Conservation (phyloP, 805 yeast species). For the Saturnispora mendoncae region DNA sequence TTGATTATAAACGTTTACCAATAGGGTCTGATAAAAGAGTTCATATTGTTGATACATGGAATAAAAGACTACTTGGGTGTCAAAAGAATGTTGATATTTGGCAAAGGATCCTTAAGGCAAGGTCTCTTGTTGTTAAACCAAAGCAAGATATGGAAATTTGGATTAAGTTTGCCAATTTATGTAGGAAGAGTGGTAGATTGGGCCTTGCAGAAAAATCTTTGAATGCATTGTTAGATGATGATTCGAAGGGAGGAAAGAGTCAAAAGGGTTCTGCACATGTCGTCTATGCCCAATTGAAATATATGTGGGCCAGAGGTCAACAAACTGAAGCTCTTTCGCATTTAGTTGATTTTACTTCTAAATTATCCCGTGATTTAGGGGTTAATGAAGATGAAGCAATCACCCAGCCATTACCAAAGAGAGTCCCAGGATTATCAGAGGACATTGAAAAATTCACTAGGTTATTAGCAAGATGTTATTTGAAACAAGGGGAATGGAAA, state of each 20-base stretch:
- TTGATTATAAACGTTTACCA: constrained; percentile 76
- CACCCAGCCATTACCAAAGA: constrained; percentile 74
- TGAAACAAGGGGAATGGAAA: constrained; percentile 99
- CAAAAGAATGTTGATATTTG: constrained; percentile 98
- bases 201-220: constrained; percentile 90
- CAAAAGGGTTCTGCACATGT: constrained; percentile 93
- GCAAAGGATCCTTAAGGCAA: constrained; percentile 89
- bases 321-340: constrained; percentile 79
- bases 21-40: constrained; percentile 72
- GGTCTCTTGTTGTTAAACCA: constrained; percentile 89
- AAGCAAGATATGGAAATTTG: constrained; percentile 96
- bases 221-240: constrained; percentile 68
- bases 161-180: constrained; percentile 94
- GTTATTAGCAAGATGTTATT: constrained; percentile 83
- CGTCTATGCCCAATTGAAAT: constrained; percentile 92
- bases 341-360: constrained; percentile 80
- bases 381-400: constrained; percentile 80
- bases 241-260: constrained; percentile 28
- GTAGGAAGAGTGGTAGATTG: constrained; percentile 88
- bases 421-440: constrained; percentile 58
- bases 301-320: constrained; percentile 94
- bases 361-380: constrained; percentile 83
- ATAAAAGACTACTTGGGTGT: constrained; percentile 82
- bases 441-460: constrained; percentile 78
- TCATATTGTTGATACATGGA: constrained; percentile 87